Percentiles rank a stretch among this genome's conserved stretches.
These are phyloP conservation scores for Suillus occidentalis DNA, from an alignment of 768 basidiomycete species.

Conservation along the genomic window DNA sequence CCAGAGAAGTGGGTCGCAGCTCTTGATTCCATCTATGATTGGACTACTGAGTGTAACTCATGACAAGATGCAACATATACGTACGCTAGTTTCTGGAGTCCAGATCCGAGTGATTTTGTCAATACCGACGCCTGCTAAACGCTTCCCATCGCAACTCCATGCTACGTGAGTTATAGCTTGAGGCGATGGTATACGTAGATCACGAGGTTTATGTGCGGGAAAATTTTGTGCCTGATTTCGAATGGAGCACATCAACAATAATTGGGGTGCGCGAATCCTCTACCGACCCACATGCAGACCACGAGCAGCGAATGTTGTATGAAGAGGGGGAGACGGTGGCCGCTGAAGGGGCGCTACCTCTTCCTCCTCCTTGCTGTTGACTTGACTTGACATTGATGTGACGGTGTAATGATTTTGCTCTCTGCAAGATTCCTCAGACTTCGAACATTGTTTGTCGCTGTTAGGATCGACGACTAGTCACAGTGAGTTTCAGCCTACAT, in stretches of 20 bases:
- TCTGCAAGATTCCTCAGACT: neutral
- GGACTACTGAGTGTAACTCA: neutral
- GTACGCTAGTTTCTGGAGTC: conserved; percentile 75
- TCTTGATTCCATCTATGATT: conserved; percentile 66
- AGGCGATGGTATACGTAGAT: conserved; percentile 62
- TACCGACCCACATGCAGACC: conserved; percentile 62
- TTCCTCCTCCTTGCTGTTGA: conserved; percentile 50
- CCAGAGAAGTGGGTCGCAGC: conserved; percentile 65
- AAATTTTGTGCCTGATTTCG: conserved; percentile 66
- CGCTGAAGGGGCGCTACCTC: conserved; percentile 56
- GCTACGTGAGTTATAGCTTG: conserved; percentile 75
- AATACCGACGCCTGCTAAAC: conserved; percentile 77
- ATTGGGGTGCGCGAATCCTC: neutral
- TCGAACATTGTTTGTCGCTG: conserved; percentile 21
- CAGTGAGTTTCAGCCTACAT: conserved; percentile 5
- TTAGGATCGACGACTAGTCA: conserved; percentile 21
- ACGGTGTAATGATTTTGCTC: neutral
- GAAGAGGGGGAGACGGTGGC: conserved; percentile 69
- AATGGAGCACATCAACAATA: conserved; percentile 13
- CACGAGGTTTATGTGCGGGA: conserved; percentile 77
- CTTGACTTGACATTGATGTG: conserved; percentile 25
- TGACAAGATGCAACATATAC: conserved; percentile 24
- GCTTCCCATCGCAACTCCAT: conserved; percentile 84
- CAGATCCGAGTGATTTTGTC: conserved; percentile 79
- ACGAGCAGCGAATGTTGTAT: conserved; percentile 68